These are phyloP conservation scores for Trematosphaeria pertusa DNA, from an alignment of 2,329 filamentous ascomycete species.

Conservation along the genomic window DNA sequence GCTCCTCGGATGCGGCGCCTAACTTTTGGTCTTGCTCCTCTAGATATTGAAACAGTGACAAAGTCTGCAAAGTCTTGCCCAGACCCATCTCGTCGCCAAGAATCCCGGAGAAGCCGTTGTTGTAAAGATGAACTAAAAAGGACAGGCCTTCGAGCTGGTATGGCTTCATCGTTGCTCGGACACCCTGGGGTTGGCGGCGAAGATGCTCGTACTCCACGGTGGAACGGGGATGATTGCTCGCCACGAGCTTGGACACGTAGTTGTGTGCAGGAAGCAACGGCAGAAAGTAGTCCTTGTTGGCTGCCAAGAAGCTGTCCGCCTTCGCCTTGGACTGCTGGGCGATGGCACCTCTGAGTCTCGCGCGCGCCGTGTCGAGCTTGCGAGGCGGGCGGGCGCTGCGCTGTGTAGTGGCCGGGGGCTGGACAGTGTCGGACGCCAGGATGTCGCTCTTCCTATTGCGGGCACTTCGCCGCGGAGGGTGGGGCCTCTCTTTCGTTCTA, in stretches of 20 bases:
- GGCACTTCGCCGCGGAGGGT: conserved; percentile 27
- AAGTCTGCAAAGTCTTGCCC: conserved; percentile 98
- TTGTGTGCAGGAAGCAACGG: conserved; percentile 55
- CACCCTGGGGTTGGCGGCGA: conserved; percentile 52
- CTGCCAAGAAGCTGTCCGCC: conserved; percentile 55
- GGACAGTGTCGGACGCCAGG: conserved; percentile 39
- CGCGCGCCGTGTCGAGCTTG: conserved; percentile 49
- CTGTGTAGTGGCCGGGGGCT: conserved; percentile 12
- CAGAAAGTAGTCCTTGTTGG: conserved; percentile 55
- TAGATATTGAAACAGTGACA: conserved; percentile 93
- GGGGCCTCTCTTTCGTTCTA: conserved; percentile 21
- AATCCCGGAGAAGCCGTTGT: conserved; percentile 99
- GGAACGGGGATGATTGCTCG: conserved; percentile 23
- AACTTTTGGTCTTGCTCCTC: conserved; percentile 81
- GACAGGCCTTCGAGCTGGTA: conserved; percentile 98
- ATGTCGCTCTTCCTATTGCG: conserved; percentile 37
- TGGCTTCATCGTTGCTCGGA: conserved; percentile 75
- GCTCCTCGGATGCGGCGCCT: conserved; percentile 61
- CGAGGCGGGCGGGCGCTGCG: conserved; percentile 18
- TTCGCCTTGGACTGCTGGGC: conserved; percentile 51
- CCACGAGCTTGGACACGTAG: conserved; percentile 50
- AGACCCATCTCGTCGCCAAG: conserved; percentile 99
- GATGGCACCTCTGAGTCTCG: conserved; percentile 51
- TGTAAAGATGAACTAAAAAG: conserved; percentile 98
- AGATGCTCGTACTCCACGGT: conserved; percentile 52